Conservation (phyloP, 805 yeast species). For the Helenozyma baotianmanensis region DNA sequence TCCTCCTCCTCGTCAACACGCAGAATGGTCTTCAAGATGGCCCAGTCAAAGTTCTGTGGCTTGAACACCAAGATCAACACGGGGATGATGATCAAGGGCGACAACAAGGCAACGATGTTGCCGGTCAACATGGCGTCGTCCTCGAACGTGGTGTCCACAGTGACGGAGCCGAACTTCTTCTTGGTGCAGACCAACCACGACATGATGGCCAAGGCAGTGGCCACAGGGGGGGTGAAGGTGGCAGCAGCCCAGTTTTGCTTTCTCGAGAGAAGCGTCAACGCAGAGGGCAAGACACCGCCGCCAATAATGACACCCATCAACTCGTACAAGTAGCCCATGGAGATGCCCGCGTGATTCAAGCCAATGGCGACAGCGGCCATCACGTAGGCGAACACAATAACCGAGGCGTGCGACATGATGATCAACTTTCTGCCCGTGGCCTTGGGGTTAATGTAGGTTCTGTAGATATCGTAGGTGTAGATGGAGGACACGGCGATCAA, state of each 20-base stretch:
- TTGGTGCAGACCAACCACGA: slow-evolving; percentile 44
- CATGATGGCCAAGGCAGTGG: slow-evolving; percentile 68
- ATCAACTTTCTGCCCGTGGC: slow-evolving; percentile 76
- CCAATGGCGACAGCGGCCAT: slow-evolving; percentile 87
- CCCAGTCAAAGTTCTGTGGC: slow-evolving; percentile 74
- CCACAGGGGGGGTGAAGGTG: slow-evolving; percentile 69
- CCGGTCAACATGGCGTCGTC: slow-evolving; percentile 90
- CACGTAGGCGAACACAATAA: slow-evolving; percentile 49
- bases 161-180: slow-evolving; percentile 27
- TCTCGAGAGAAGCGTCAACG: slow-evolving; percentile 58
- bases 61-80: slow-evolving; percentile 59
- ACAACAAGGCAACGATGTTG: slow-evolving; percentile 73
- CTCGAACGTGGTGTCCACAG: slow-evolving; percentile 55
- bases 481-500: slow-evolving; percentile 83
- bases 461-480: slow-evolving; percentile 80
- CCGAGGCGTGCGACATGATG: slow-evolving; percentile 61
- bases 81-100: slow-evolving; percentile 67
- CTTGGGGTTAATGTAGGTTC: slow-evolving; percentile 71
- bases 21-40: slow-evolving; percentile 51
- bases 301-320: slow-evolving; percentile 88
- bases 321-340: slow-evolving; percentile 84
- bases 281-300: slow-evolving; percentile 78
- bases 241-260: slow-evolving; percentile 70
- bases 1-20: slow-evolving; percentile 74
- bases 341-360: slow-evolving; percentile 71